Base-by-base conservation (phyloP, 768 basidiomycete species). In the Rossbeevera mucosa region DNA sequence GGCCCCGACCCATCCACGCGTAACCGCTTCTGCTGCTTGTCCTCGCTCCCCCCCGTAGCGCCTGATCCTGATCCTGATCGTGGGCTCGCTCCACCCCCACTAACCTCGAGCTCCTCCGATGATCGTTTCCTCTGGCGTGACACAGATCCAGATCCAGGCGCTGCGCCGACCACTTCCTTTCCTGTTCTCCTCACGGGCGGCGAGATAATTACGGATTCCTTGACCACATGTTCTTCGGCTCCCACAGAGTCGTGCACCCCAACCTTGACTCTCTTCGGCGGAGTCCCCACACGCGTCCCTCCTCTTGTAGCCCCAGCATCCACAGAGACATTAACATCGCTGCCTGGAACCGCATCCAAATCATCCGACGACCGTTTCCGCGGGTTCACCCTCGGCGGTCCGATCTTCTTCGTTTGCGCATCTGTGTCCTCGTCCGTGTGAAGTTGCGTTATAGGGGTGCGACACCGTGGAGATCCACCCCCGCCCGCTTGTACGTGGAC, bases 41-140 rank as follows among this genome's bases (percentile, higher is more conserved):
- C 60, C 3, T 59, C 52, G 7, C 58, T 49, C 0, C 56, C 18
- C 18, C 36, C 36, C 7, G 36, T 11, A 18, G 36, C 36, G 9
- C n/a, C 36, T 38, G 36, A 38, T 38, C 36, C 36, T 1, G 36
- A 38, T 18, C 36, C 33, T 2, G 56, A 56, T 25, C 53, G 61
- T 2, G 56, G 44, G 13, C 50, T 58, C 4, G 31, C 41, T 14
- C 53, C 44, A 2, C 53, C 8, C n/a, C 33, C 56, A 28, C 47
- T 44, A 24, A 58, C 42, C 0, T 76, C 74, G 20, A 80, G 66
- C 57, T 80, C 79, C 55, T 79, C 79, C 28, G 79, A 80, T 30
- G 75, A 73, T 20, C 79, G 73, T 55, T 80, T 80, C 52, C 72
- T 67, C 58, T 72, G 62, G 18, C 72, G 66, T 4, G 63, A 36